These are phyloP conservation scores for Trichosporon coremiiforme DNA, from an alignment of 1,284 basidiomycete genomes.

Conservation along the genomic window DNA sequence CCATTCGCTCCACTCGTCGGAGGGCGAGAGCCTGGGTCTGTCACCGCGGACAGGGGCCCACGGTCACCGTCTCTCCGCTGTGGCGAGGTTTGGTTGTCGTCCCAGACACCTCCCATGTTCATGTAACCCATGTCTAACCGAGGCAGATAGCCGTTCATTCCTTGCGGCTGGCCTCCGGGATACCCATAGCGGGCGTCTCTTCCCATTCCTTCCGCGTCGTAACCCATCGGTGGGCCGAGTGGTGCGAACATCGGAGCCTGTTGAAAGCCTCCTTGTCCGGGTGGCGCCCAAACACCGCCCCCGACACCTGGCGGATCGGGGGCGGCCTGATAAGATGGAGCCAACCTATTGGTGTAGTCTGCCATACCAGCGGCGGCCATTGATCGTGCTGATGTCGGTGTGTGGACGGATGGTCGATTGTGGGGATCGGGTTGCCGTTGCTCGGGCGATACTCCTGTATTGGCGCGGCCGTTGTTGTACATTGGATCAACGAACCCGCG, in stretches of 20 bases:
- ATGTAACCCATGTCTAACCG: constrained; percentile 9
- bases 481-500: constrained; percentile 16
- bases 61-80: constrained; percentile 3
- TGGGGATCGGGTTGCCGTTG: constrained; percentile 7
- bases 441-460: constrained; percentile 10
- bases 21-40: background rate
- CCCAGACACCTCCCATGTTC: constrained; percentile 10
- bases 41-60: constrained; percentile 11
- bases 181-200: constrained; percentile 5
- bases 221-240: constrained; percentile 8
- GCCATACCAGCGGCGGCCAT: constrained; percentile 15
- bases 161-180: constrained; percentile 6
- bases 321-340: constrained; percentile 12
- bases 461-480: constrained; percentile 12
- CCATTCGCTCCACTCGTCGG: background rate
- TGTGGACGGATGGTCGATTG: background rate
- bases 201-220: constrained; percentile 9
- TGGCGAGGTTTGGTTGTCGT: constrained; percentile 7
- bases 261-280: constrained; percentile 5
- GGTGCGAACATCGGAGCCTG: constrained; percentile 12
- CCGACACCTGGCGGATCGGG: constrained; percentile 16
- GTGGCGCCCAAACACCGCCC: constrained; percentile 12
- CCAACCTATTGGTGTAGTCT: constrained; percentile 17
- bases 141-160: constrained; percentile 13
- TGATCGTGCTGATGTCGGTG: constrained; percentile 9